Base-by-base conservation (phyloP, 148 eudicot species). In the Beta vulgaris region DNA sequence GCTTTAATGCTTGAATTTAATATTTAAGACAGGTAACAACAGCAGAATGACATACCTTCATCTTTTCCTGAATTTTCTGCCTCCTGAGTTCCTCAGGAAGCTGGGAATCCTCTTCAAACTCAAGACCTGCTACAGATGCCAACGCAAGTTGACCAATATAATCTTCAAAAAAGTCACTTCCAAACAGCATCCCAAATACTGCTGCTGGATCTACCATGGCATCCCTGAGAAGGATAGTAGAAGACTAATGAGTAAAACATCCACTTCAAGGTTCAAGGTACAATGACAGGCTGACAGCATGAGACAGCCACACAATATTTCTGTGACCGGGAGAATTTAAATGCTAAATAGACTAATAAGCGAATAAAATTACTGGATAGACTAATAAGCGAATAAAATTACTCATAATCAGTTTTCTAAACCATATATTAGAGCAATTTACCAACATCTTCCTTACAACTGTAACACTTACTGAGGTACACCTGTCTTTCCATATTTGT, bases 121-220 rank as follows among this genome's bases (percentile, higher is more conserved):
- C 97, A 25, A 90, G 69, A 36, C 86, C 66, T 57, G 91, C 86
- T 64, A 88, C 65, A 74, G 93, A 83, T 71, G 95, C 96, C 79
- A 94, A 71, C 23, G 90, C 87, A 82, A 94, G 91, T 77, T 90
- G 91, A 25, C 98, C 98, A 65, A 91, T 81, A 79, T 94, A 94
- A 73, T 91, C 95, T 79, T 90, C 98, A 73, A 94, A 94, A 51
- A 61, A 79, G 35, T 94, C 97, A 84, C 95, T 94, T 53, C 97
- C 97, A 43, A 94, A 91, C 23, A 90, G 83, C 98, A 94, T 94
- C 61, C 97, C 97, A 83, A 94, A 94, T 35, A 94, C 97, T 71
- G 93, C 84, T 48, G 97, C 84, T 32, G 98, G 98, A 73, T 94
- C 98, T 82, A 91, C 83, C 96, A 94, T 86, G 59, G 87, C 53